A percentile compares a stretch with the other conserved stretches of the same genome.
These are phyloP conservation scores for Salix koriyanagi DNA, from an alignment of 345 rosid genomes.

Conservation along the genomic window DNA sequence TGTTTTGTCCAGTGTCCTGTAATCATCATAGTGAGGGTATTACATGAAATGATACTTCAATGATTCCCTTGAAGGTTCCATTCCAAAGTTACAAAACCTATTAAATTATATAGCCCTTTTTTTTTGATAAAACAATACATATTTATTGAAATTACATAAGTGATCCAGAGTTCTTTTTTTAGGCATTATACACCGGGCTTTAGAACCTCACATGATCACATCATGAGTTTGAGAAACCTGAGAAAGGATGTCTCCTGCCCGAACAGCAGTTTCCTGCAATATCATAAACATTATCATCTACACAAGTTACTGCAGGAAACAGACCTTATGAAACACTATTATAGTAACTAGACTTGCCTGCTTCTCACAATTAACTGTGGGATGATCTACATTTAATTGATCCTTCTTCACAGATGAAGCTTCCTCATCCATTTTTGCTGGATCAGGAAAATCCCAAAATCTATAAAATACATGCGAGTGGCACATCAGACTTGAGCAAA, in stretches of 20 bases:
- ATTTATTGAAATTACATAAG: background rate
- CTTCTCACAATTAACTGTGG: conserved; percentile 55
- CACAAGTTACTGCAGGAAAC: conserved; percentile 2
- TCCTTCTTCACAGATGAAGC: conserved; percentile 29
- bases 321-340: conserved; percentile 7
- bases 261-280: conserved; percentile 44
- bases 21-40: conserved; percentile 1
- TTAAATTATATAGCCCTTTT: background rate
- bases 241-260: conserved; percentile 70
- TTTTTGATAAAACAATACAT: background rate
- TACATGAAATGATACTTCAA: background rate
- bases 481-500: background rate
- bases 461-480: conserved; percentile 25
- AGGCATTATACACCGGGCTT: conserved; percentile 9
- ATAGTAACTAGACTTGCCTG: conserved; percentile 48
- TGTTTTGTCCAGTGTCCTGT: conserved; percentile 68
- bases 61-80: background rate
- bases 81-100: background rate
- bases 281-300: conserved; percentile 16
- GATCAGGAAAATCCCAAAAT: conserved; percentile 56
- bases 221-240: conserved; percentile 90
- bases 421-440: conserved; percentile 31
- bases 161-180: background rate
- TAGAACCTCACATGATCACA: conserved; percentile 63
- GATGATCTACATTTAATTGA: conserved; percentile 40